Percentiles rank a stretch among this genome's conserved stretches.
These are phyloP conservation scores for Acacia acuminata DNA, from an alignment of 306 rosid species.

Conservation along the genomic window DNA sequence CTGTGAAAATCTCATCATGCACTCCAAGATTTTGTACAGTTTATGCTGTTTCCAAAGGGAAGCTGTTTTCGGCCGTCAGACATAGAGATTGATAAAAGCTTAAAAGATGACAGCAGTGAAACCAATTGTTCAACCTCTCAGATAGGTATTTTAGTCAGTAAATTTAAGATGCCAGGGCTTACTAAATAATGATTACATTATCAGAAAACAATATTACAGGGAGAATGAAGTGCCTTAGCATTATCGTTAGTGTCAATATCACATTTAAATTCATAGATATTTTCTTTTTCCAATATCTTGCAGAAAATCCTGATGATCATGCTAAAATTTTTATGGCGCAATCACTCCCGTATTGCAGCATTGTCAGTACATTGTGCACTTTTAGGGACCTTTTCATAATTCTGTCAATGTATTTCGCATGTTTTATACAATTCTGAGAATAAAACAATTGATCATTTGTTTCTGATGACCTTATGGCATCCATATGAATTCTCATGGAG, in stretches of 20 bases:
- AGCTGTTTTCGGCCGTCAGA: constrained; percentile 68
- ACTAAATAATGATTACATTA: background rate
- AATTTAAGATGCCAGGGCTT: constrained; percentile 27
- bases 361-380: constrained; percentile 6
- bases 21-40: constrained; percentile 79
- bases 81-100: constrained; percentile 44
- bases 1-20: constrained; percentile 65
- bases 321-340: background rate
- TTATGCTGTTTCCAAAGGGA: constrained; percentile 83
- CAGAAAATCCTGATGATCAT: background rate
- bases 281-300: background rate
- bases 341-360: background rate
- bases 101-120: constrained; percentile 58
- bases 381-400: background rate
- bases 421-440: background rate
- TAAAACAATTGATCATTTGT: background rate
- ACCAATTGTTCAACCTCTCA: constrained; percentile 57
- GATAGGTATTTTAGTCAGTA: constrained; percentile 54
- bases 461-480: background rate
- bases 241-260: background rate
- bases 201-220: background rate
- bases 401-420: background rate
- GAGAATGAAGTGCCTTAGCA: constrained; percentile 1
- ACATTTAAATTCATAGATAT: background rate
- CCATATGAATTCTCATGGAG: background rate